Base-by-base conservation (phyloP, 1,139 yeast species). In the Geotrichum candidum region DNA sequence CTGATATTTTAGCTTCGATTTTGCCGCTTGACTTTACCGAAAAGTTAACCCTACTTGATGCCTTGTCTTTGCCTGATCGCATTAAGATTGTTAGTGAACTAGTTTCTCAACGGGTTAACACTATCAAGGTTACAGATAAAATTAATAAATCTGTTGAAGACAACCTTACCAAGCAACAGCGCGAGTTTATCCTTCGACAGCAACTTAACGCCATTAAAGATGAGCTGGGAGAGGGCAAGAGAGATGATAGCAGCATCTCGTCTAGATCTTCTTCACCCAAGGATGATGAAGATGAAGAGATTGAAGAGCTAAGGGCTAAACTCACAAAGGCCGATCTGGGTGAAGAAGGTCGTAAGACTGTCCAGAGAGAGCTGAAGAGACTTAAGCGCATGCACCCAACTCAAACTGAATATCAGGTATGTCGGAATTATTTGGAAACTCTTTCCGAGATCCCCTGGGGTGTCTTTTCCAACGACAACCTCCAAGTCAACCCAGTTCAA, bases 351-450 rank as follows among this genome's bases (percentile, higher is more conserved):
- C 72, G 71, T 48, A 76, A 84, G 57, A 78, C 86, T 48, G 82
- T 86, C 25, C 67, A 77, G n/a, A 85, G 87, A 63, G 95, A 88
- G 68, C 81, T 79, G 68, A 83, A 82, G 68, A 77, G 91, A 38
- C 78, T 88, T 68, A 81, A 82, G 67, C 77, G 85, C 27, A 81
- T 88, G 73, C 85, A 84, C 54, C 83, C 88, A 1, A 84, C 84
- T 2, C 86, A 86, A 62, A 85, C 91, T 0, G 95, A 88, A 70
- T 87, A 84, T 73, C 90, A 87, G 70, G 90, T 87, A 2, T 79
- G 87, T 61, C 74, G 90, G 33, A 84, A 86, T 57, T 88, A 88
- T 71, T 78, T 88, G 60, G 95, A 88, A 68, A 83, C 87, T 57
- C 82, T 88, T 10, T 77, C 84, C 69, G 90, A 86, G 66, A 75